These are phyloP conservation scores for Aaosphaeria pasadenensis DNA, from an alignment of 2,329 filamentous ascomycete species.

Conservation along the genomic window DNA sequence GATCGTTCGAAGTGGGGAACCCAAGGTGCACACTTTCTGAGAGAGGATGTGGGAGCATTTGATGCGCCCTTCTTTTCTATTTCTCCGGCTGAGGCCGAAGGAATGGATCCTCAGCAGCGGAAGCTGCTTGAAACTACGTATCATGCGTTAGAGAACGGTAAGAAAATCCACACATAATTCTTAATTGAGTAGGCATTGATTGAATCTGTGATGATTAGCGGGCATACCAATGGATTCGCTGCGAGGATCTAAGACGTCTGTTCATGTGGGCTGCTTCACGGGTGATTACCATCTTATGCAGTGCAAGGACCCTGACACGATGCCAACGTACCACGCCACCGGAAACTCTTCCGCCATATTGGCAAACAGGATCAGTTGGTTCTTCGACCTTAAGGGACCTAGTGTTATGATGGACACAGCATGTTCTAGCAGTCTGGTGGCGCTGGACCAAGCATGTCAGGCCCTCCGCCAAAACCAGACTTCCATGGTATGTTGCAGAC, in stretches of 20 bases:
- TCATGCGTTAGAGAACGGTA: slow-evolving; percentile 13
- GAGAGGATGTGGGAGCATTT: slow-evolving; percentile 5
- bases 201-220: neutral
- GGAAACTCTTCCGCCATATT: neutral
- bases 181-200: no score
- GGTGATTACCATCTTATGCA: slow-evolving; percentile 4
- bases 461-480: neutral
- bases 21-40: neutral
- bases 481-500: neutral
- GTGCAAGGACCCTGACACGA: neutral
- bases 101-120: slow-evolving; percentile 14
- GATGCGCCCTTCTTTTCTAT: slow-evolving; percentile 12
- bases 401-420: slow-evolving; percentile 16
- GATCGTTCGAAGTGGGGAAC: no score
- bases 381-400: slow-evolving; percentile 14
- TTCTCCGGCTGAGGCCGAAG: slow-evolving; percentile 4
- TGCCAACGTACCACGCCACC: neutral
- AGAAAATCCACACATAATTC: no score
- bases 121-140: slow-evolving; percentile 9
- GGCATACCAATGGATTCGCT: slow-evolving; percentile 4
- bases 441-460: slow-evolving; percentile 7
- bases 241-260: slow-evolving; percentile 1
- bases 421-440: slow-evolving; percentile 8
- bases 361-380: slow-evolving; percentile 10
- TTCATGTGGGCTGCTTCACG: slow-evolving; percentile 1